Conservation (phyloP, 2,329 filamentous ascomycete genomes). For the Lachnellula suecica region DNA sequence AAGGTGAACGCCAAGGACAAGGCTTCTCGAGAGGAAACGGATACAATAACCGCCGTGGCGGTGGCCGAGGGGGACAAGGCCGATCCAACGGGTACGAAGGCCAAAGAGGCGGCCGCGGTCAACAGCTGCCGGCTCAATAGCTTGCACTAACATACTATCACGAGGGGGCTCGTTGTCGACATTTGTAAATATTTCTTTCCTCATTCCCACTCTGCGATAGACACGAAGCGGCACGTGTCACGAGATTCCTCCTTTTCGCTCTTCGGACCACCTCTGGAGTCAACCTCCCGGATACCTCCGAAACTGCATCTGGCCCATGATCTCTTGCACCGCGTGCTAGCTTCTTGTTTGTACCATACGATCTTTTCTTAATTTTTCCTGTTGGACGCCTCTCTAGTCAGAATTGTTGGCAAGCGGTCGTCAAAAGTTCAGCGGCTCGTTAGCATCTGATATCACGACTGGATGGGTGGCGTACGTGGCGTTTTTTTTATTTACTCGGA, state of each 20-base stretch:
- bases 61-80: conserved; percentile 27
- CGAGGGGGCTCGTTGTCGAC: conserved; percentile 17
- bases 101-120: conserved; percentile 32
- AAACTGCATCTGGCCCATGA: conserved; percentile 18
- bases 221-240: conserved; percentile 24
- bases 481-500: conserved; percentile 24
- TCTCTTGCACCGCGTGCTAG: conserved; percentile 18
- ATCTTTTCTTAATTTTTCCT: conserved; percentile 29
- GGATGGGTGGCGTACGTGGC: conserved; percentile 29
- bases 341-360: conserved; percentile 35
- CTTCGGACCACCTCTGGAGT: conserved; percentile 15
- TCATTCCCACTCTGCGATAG: conserved; percentile 28
- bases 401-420: conserved; percentile 27
- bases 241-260: conserved; percentile 22
- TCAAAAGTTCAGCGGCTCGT: conserved; percentile 33
- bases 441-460: conserved; percentile 31
- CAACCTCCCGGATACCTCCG: conserved; percentile 9
- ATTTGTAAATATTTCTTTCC: conserved; percentile 35
- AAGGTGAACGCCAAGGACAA: conserved; percentile 28
- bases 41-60: conserved; percentile 27
- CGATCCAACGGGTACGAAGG: conserved; percentile 31
- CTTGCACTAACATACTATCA: conserved; percentile 1
- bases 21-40: conserved; percentile 28
- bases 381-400: conserved; percentile 24
- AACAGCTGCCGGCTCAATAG: conserved; percentile 30